Evolutionary conservation across 1,284 basidiomycete species (phyloP), one percentile per base, ranked within the genome.

Genomic region (Uromyces viciae-fabae): DNA sequence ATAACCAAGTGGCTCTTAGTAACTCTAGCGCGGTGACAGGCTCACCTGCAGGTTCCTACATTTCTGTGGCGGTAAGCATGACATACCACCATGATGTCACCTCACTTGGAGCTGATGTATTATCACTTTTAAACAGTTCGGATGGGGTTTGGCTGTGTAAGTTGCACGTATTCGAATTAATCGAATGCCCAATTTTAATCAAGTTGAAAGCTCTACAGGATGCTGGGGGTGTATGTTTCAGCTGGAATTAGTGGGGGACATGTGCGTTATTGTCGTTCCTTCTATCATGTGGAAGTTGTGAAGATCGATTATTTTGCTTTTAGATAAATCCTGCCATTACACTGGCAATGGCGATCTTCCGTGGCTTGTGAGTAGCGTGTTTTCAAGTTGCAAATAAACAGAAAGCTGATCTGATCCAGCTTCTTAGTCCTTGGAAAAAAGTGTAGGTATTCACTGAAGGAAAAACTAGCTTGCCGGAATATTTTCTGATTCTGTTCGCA

Each of bases 311-410:
- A 28, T 56, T 28, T 56, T 33, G 28, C 31, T 28, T 52, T n/a
- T 60, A 79, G 77, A 71, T 79, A 8, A 79, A 79, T 33, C 77
- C 77, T 11, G 77, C 77, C 8, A 68, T 79, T 28, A 79, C 77
- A 25, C 54, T 79, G 38, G 52, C 77, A 19, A 43, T 79, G 36
- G 77, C 77, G 22, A 46, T 79, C 11, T 60, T 79, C 25, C 43
- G 77, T 25, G 77, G 77, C 19, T 79, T 79, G 52, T 76, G 54
- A 76, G 75, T 62, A 14, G 19, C n/a, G 17, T 15, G 43, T 46
- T 62, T 66, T 36, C 31, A 52, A 3, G 17, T 31, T 36, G 4
- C 11, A 31, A 3, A 11, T 1, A 14, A 22, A 31, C 52, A 36
- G 42, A 38, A 25, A 60, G 36, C 52, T 75, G 9, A 75, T 56